Evolutionary conservation across 257 asterid genomes (phyloP).

Genomic region (Cynanchum wilfordii): DNA sequence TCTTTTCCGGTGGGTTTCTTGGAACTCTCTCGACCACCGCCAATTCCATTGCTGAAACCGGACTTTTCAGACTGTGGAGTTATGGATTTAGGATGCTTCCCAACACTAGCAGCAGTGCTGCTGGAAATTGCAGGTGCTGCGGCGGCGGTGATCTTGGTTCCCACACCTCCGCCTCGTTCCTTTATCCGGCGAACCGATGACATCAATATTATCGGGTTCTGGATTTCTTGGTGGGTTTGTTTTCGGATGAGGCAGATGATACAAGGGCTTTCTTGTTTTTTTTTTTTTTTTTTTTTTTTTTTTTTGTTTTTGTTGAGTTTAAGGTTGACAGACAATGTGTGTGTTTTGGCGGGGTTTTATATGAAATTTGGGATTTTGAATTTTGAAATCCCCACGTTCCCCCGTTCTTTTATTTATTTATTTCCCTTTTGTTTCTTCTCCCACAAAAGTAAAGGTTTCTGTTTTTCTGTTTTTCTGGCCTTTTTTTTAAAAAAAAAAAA

Average conservation of each 20-base stretch:
- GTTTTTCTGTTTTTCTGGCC: not conserved
- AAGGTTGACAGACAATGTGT: not conserved
- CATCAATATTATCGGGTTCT: slow-evolving; percentile 27
- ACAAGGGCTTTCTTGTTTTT: not conserved
- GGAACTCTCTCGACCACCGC: slow-evolving; percentile 16
- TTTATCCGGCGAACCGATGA: slow-evolving; percentile 56
- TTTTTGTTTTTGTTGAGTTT: not conserved
- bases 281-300: too few species aligned
- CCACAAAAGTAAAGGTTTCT: too few species aligned
- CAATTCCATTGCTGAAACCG: slow-evolving; percentile 12
- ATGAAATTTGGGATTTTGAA: slow-evolving; percentile 17
- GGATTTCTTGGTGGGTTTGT: not conserved
- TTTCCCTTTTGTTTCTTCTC: not conserved
- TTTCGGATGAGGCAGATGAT: not conserved
- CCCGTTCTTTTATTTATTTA: not conserved
- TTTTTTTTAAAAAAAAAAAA: too few species aligned
- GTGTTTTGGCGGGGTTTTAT: slow-evolving; percentile 5
- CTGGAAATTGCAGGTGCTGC: slow-evolving; percentile 7
- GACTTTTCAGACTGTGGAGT: slow-evolving; percentile 51
- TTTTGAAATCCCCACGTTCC: slow-evolving; percentile 13
- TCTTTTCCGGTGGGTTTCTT: slow-evolving; percentile 53
- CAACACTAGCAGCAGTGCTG: not conserved
- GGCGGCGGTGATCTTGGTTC: slow-evolving; percentile 28
- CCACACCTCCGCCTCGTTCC: slow-evolving; percentile 56
- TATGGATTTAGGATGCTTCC: slow-evolving; percentile 14